phyloP scores from a whole-genome alignment of 2,329 filamentous ascomycete genomes.

The Ceratocystis destructans region DNA sequence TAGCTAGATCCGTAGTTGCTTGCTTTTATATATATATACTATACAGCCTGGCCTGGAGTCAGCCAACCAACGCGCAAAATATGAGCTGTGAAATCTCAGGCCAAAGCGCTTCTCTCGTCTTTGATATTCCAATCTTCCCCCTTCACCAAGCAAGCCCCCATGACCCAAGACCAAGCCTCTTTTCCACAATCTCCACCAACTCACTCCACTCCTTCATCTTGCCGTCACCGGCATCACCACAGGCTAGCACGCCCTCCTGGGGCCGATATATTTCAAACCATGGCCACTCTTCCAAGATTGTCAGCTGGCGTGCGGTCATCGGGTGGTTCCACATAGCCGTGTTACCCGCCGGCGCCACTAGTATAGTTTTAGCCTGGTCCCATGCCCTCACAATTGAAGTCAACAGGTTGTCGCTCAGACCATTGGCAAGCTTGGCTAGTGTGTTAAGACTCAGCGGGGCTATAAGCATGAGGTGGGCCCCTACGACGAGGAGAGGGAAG shows the following conservation, averaged over 20 bases:
- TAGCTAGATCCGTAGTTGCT: too few relatives aligned
- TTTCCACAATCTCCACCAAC: constrained; percentile 54
- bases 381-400: constrained; percentile 68
- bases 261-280: constrained; percentile 64
- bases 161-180: constrained; percentile 19
- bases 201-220: constrained; percentile 72
- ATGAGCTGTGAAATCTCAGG: background rate
- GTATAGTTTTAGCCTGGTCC: constrained; percentile 65
- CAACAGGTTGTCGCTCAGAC: constrained; percentile 65
- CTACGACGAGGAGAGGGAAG: constrained; percentile 25
- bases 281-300: constrained; percentile 46
- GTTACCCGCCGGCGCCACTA: constrained; percentile 78
- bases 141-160: background rate
- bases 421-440: constrained; percentile 68
- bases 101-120: background rate
- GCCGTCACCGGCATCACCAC: constrained; percentile 69
- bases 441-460: constrained; percentile 74
- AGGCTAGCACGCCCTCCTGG: constrained; percentile 64
- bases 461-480: constrained; percentile 66
- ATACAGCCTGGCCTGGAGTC: too few relatives aligned
- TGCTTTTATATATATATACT: too few relatives aligned
- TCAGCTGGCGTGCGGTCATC: constrained; percentile 59
- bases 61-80: too few relatives aligned
- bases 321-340: constrained; percentile 83
- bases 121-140: background rate